phyloP scores from a whole-genome alignment of 768 basidiomycete genomes.

The Baorangia bicolor region DNA sequence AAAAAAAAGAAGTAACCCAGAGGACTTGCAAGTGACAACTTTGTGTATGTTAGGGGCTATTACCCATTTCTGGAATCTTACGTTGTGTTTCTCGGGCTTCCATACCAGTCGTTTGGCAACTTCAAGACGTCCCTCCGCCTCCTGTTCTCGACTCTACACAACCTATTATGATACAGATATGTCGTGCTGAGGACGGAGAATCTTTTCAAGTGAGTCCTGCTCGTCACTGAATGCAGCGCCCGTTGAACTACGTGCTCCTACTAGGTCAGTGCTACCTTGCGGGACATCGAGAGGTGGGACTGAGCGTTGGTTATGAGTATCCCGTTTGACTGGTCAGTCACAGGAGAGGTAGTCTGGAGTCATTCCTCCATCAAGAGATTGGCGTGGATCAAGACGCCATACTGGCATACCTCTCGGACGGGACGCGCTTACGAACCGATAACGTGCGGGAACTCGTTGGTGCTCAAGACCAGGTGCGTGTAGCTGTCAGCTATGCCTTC shows the following conservation, averaged over 20 bases:
- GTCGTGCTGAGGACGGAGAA: constrained; percentile 63
- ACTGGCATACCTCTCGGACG: constrained; percentile 79
- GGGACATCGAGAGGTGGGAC: constrained; percentile 74
- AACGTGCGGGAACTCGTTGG: constrained; percentile 78
- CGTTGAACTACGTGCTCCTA: not conserved
- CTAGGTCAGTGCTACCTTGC: constrained; percentile 58
- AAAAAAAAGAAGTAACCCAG: not conserved
- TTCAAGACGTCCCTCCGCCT: no score
- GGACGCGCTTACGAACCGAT: constrained; percentile 63
- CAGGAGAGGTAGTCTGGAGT: constrained; percentile 68
- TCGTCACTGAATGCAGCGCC: not conserved
- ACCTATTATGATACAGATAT: constrained; percentile 57
- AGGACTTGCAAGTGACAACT: not conserved
- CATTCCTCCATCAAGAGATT: constrained; percentile 68
- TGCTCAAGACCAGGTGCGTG: constrained; percentile 67
- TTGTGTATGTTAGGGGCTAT: constrained; percentile 10
- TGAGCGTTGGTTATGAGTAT: not conserved
- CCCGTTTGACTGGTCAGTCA: constrained; percentile 4
- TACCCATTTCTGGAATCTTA: constrained; percentile 19
- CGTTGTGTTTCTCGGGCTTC: constrained; percentile 16
- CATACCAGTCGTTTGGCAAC: not conserved
- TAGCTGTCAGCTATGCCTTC: not conserved
- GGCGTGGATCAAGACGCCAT: constrained; percentile 68
- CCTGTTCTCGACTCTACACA: constrained; percentile 11
- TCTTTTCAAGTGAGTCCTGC: constrained; percentile 49